phyloP scores from a whole-genome alignment of 2,329 filamentous ascomycete genomes.

The Talaromyces sp. region DNA sequence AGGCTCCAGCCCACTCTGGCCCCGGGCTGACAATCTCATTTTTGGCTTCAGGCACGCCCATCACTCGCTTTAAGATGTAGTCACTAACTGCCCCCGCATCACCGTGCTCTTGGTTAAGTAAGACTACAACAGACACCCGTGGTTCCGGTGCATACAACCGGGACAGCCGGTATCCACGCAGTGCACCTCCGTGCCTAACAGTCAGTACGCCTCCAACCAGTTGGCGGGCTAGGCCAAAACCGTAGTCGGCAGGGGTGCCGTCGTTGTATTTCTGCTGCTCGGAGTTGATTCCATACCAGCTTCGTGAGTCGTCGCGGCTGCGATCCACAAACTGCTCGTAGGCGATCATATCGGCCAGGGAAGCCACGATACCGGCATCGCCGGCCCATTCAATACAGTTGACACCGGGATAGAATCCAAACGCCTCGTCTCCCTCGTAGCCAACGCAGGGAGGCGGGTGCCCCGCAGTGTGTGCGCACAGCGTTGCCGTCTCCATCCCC shows the following conservation, averaged over 20 bases:
- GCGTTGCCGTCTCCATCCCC: slow-evolving; percentile 37
- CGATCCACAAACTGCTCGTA: slow-evolving; percentile 40
- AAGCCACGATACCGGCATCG: slow-evolving; percentile 42
- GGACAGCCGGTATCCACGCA: slow-evolving; percentile 37
- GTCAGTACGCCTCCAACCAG: slow-evolving; percentile 21
- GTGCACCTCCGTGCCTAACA: slow-evolving; percentile 38
- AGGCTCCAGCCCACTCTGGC: slow-evolving; percentile 30
- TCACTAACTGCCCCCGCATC: slow-evolving; percentile 22
- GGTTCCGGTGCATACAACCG: slow-evolving; percentile 31
- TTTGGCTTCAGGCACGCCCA: slow-evolving; percentile 21
- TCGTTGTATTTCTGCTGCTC: slow-evolving; percentile 27
- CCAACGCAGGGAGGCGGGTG: slow-evolving; percentile 38
- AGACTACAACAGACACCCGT: slow-evolving; percentile 34
- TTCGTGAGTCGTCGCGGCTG: slow-evolving; percentile 24
- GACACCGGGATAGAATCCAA: slow-evolving; percentile 31
- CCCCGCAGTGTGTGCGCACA: slow-evolving; percentile 33
- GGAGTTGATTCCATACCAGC: slow-evolving; percentile 29
- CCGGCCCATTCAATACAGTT: slow-evolving; percentile 45
- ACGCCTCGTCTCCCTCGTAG: slow-evolving; percentile 38
- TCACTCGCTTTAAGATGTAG: slow-evolving; percentile 12
- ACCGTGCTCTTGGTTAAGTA: slow-evolving; percentile 37
- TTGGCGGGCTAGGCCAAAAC: slow-evolving; percentile 29
- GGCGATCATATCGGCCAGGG: slow-evolving; percentile 43
- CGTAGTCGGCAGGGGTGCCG: slow-evolving; percentile 32
- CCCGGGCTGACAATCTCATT: slow-evolving; percentile 10